Evolutionary conservation across 2,329 filamentous ascomycete species (phyloP), one percentile per base, ranked within the genome.

Genomic region (Trichoderma oligosporum): DNA sequence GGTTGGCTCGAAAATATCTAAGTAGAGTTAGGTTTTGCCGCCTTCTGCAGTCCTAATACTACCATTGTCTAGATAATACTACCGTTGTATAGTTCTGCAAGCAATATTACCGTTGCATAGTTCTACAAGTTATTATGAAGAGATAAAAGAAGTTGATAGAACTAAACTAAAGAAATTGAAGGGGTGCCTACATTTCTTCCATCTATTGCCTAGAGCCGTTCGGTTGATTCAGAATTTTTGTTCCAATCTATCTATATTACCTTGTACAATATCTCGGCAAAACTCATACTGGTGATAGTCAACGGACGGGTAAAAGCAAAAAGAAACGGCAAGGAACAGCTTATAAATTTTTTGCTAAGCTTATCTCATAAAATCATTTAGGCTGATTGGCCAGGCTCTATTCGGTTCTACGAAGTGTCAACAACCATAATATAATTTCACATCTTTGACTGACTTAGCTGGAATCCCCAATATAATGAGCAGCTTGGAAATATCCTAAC

Each of bases 321-420:
- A 16, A 6, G 31, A 24, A 44, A 45, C 11, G 11, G 22, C 11
- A 31, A 46, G 42, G 42, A 27, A 11, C 27, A 31, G 39, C 7
- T 54, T 33, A 16, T 11, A 9, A 16, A 12, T 7, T 35, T 31
- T 12, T 36, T 45, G 8, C 48, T 52, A n/a, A 29, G 39, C 29
- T 45, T 20, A 36, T 36, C 45, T n/a, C 36, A 36, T 36, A 11
- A 20, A 25, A 54, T 44, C 7, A 53, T 54, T 54, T 54, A 54
- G 51, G 14, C 51, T 54, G 51, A 54, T 54, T 54, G 51, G 51
- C 22, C 12, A 45, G 39, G 41, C 41, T 54, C 22, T 45, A 27
- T 31, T 31, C 27, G 27, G 6, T 11, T 31, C 27, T 5, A 31
- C 42, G 14, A 27, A 27, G 14, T n/a, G n/a, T n/a, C n/a, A n/a